Base-by-base conservation (phyloP, 805 yeast genomes). In the Nakazawaea ernobii region DNA sequence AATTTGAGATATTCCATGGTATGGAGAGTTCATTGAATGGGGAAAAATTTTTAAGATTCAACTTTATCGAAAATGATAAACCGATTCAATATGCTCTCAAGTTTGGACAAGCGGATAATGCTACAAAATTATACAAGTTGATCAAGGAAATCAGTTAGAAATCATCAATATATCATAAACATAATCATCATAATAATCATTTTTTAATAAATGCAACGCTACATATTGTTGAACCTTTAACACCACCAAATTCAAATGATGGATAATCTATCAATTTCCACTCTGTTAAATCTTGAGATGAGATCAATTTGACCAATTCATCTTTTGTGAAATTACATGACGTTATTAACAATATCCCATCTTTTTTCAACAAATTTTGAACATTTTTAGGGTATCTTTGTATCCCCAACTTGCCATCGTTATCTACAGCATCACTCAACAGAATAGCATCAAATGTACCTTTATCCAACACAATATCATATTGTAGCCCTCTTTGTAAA, bases 371-470 rank as follows among this genome's bases (percentile, higher is more conserved):
- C 45, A 87, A 55, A 47, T 74, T 73, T 40, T 70, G 68, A 17
- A 88, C 82, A 32, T 78, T 81, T 0, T 55, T 53, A 0, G 90
- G 80, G 57, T 94, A 92, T 13, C 79, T 68, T 27, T 83, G 80
- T 49, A 76, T 68, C 2, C 79, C 74, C 14, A 76, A 72, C 49
- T 70, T 67, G 7, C 69, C 72, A 10, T 66, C 67, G 8, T 65
- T 73, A 49, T 76, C 77, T 17, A 65, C 73, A 1, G 69, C 54
- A 20, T 84, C 84, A 61, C 88, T 87, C 39, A 94, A 72, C 0
- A 97, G 97, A 52, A 94, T 92, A 5, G 99, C 99, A 67, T 94
- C 99, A 20, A 94, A 67, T 0, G 99, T 94, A 8, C 99, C 99
- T 62, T 94, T 94, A 65, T 94, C 99, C 14, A 90, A 67, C 1